Evolutionary conservation across 805 yeast species (phyloP).

Genomic region (Cyberlindnera veronae): DNA sequence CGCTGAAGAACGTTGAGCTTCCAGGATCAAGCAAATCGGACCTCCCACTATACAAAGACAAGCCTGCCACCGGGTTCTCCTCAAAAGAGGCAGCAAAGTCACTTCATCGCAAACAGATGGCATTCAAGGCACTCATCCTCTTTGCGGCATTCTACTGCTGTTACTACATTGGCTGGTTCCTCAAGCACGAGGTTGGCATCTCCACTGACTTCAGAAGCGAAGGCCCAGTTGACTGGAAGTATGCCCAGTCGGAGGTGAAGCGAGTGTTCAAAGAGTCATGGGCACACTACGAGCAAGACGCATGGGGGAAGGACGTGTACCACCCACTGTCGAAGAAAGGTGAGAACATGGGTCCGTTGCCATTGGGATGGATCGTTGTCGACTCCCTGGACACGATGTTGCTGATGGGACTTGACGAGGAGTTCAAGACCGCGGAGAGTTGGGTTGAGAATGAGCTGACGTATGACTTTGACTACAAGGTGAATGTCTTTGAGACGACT

Average conservation of each 20-base stretch:
- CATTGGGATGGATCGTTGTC: conserved; percentile 91
- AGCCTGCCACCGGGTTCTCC: conserved; percentile 32
- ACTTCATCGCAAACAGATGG: conserved; percentile 30
- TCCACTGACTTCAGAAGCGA: conserved; percentile 6
- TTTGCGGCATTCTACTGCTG: conserved; percentile 40
- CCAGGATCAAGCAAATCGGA: conserved; percentile 4
- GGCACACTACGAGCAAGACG: conserved; percentile 69
- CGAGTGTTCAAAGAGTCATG: conserved; percentile 72
- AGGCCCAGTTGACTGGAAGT: conserved; percentile 37
- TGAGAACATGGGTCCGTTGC: conserved; percentile 72
- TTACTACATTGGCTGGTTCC: conserved; percentile 31
- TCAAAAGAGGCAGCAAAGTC: conserved; percentile 10
- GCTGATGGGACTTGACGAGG: conserved; percentile 61
- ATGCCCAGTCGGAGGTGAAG: conserved; percentile 49
- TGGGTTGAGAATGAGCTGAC: conserved; percentile 74
- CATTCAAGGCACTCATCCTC: conserved; percentile 40
- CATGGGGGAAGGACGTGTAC: conserved; percentile 83
- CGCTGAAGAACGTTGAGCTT: conserved; percentile 14
- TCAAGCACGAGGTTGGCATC: conserved; percentile 16
- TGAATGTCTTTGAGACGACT: conserved; percentile 90
- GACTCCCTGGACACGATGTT: conserved; percentile 82
- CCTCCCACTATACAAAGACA: conserved; percentile 52
- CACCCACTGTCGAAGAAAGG: conserved; percentile 62
- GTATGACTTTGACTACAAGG: conserved; percentile 69
- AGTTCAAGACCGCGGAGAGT: conserved; percentile 56